Base-by-base conservation (phyloP, 139 green algal genomes). In the Raphidocelis subcapitata region DNA sequence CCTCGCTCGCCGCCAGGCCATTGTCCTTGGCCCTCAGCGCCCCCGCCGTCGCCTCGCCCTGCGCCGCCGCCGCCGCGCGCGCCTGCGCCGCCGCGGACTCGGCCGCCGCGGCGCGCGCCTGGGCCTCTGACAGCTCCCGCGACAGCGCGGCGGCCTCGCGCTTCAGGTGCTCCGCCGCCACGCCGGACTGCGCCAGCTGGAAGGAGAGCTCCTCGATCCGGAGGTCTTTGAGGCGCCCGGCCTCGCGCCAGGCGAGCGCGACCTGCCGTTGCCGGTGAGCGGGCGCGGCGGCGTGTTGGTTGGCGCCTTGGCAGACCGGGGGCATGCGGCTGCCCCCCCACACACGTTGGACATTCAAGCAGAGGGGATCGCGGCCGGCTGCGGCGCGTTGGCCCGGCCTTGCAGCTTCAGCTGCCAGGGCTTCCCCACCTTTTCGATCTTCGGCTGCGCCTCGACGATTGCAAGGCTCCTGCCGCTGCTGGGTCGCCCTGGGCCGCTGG, bases 161-260 rank as follows among this genome's bases (percentile, higher is more conserved):
- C 56, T 36, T 3, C 56, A 37, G 56, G 24, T 29, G 10, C 56
- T 41, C 26, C 56, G 23, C 24, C 14, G 23, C 3, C 56, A 35
- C 29, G 41, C 8, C 8, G 8, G 41, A 8, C 41, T 49, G 41
- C 41, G 60, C 70, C 62, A 77, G 61, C 47, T 77, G 70, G 70
- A 77, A 77, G 61, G 63, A 70, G 60, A 77, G 47, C 70, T 77
- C 70, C 33, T 77, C 70, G 44, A 77, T 77, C 31, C 64, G 69
- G n/a, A 61, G 46, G 60, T 70, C 70, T 60, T 77, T 77, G 60
- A 77, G 35, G 46, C 69, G 69, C 47, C 60, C 46, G 2, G 60
- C 59, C 49, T 77, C 70, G 46, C 70, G 69, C 70, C 70, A 77
- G 15, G 70, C 70, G 28, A 60, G 54, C 46, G 59, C 61, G 20